Base-by-base conservation (phyloP, 305 asterid species). In the Plantago lanceolata region DNA sequence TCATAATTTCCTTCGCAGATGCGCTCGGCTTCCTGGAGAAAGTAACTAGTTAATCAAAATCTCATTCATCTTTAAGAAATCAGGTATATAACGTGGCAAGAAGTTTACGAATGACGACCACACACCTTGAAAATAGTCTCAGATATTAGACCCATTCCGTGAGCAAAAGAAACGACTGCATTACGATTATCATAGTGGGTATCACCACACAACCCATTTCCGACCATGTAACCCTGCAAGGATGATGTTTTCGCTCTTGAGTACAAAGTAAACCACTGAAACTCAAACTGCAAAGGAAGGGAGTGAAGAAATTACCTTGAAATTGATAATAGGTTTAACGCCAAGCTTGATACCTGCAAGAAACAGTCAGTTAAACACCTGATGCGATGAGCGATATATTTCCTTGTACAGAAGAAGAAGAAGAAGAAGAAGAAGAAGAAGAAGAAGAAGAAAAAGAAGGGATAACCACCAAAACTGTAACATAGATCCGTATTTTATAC, bases 131-230 rank as follows among this genome's bases (percentile, higher is more conserved):
- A 72, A 71, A 84, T 69, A 45, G 13, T 44, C 43, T 75, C 72
- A 5, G 89, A 64, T 56, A 79, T 73, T 24, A 84, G 74, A 70
- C 80, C 87, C 84, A 82, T 82, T 48, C 90, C 84, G n/a, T 79
- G 81, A n/a, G 76, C 81, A 68, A 78, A 82, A 50, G 77, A 80
- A 56, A 84, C 70, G 11, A 79, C 73, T 5, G 85, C 78, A 68
- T 79, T 77, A 19, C 78, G 2, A 40, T 40, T 85, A 61, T 84
- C 90, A 72, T 64, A 79, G 8, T 63, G 13, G 8, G 8, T 2
- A 40, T 79, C 90, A 57, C 79, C 90, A 57, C 79, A 67, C 29
- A 77, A 75, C 18, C 90, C 90, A 59, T 84, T 79, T 54, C 90
- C 90, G 50, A 81, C 63, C 78, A 79, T 69, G 80, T 84, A 84